Evolutionary conservation across 805 yeast genomes (phyloP).

Genomic region (Kazachstania bromeliacearum): DNA sequence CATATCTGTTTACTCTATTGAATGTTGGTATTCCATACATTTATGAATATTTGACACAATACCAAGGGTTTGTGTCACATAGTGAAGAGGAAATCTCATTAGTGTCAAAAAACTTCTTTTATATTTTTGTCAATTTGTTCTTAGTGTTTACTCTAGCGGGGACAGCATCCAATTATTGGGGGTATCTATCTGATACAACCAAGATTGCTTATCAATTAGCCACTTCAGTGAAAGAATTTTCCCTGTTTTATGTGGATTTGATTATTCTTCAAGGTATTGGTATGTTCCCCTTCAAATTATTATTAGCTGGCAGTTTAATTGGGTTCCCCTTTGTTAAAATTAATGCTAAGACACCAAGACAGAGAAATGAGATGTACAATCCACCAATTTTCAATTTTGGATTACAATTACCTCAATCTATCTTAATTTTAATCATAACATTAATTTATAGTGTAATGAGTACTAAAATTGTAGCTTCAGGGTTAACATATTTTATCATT

Average conservation of each 20-base stretch:
- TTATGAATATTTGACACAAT: constrained; percentile 70
- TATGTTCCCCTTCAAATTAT: constrained; percentile 79
- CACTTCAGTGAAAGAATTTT: constrained; percentile 63
- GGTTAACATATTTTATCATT: constrained; percentile 69
- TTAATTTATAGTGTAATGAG: constrained; percentile 84
- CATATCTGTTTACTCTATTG: constrained; percentile 78
- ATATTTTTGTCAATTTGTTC: constrained; percentile 87
- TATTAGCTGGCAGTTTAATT: constrained; percentile 69
- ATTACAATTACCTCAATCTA: constrained; percentile 82
- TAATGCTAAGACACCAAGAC: constrained; percentile 73
- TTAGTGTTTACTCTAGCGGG: constrained; percentile 91
- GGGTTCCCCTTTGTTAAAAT: constrained; percentile 60
- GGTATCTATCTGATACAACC: constrained; percentile 77
- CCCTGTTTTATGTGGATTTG: constrained; percentile 85
- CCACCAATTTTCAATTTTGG: constrained; percentile 95
- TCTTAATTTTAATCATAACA: constrained; percentile 74
- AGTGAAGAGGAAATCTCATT: constrained; percentile 89
- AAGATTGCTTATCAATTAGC: constrained; percentile 83
- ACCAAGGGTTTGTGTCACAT: constrained; percentile 84
- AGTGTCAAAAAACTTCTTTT: constrained; percentile 88
- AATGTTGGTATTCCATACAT: constrained; percentile 78
- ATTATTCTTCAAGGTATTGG: constrained; percentile 77
- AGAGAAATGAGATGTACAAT: constrained; percentile 59
- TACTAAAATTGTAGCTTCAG: constrained; percentile 76
- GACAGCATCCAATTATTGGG: constrained; percentile 75